Evolutionary conservation across 2,329 filamentous ascomycete species (phyloP).

Genomic region (Ceratocystis papillata): DNA sequence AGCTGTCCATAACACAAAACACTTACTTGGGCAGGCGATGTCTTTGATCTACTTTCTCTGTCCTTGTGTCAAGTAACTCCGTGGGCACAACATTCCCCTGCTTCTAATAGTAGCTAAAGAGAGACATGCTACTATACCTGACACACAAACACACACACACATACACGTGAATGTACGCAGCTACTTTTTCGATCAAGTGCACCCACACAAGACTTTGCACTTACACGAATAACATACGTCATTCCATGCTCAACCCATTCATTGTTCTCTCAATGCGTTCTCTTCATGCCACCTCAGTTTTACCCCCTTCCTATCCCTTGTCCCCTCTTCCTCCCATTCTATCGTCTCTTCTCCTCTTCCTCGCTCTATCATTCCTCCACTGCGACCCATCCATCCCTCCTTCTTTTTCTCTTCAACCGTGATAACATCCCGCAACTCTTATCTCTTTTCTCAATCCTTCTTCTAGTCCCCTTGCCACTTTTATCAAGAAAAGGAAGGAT

Average conservation of each 20-base stretch:
- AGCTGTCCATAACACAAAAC: no score
- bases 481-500: neutral
- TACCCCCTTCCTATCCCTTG: neutral
- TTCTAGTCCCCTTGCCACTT: neutral
- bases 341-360: neutral
- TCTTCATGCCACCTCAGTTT: neutral
- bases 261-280: neutral
- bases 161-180: neutral
- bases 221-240: neutral
- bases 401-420: neutral
- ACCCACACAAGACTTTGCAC: neutral
- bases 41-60: neutral
- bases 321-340: neutral
- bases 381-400: neutral
- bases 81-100: neutral
- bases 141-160: neutral
- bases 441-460: neutral
- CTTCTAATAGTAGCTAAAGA: no score
- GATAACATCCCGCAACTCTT: neutral
- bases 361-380: neutral
- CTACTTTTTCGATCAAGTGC: neutral
- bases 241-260: neutral
- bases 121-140: neutral
- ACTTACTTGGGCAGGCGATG: no score
- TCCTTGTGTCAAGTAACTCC: neutral